A percentile compares a stretch with the other conserved stretches of the same genome.
These are phyloP conservation scores for Mycena haematopus DNA, from an alignment of 768 basidiomycete genomes.

Conservation along the genomic window DNA sequence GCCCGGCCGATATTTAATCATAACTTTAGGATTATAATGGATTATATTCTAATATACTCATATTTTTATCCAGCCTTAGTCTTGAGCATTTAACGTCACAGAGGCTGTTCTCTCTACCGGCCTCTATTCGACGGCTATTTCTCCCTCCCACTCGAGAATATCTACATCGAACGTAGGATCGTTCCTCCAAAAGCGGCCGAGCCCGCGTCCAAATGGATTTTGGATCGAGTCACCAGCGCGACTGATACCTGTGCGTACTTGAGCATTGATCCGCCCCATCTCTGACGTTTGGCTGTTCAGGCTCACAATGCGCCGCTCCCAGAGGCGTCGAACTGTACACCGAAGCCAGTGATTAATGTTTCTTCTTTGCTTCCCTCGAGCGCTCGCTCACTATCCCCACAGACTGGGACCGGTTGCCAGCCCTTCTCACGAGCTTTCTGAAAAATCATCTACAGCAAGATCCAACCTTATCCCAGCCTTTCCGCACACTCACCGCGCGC, in stretches of 20 bases:
- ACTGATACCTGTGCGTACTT: neutral
- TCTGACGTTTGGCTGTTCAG: conserved; percentile 1
- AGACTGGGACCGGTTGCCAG: conserved; percentile 12
- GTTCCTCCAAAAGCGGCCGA: conserved; percentile 16
- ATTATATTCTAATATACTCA: no score
- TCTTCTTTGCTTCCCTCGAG: neutral
- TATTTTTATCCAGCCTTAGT: no score
- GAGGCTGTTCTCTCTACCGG: conserved; percentile 6
- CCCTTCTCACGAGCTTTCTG: neutral
- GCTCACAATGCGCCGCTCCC: conserved; percentile 21
- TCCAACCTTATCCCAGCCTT: neutral
- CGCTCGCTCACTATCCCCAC: neutral
- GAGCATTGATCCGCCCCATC: neutral
- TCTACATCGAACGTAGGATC: conserved; percentile 1
- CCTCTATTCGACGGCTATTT: conserved; percentile 1
- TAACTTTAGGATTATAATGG: no score
- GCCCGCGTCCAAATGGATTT: neutral
- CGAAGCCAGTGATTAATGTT: conserved; percentile 14
- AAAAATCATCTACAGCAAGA: neutral
- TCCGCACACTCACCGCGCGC: neutral
- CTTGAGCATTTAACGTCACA: neutral
- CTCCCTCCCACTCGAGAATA: neutral
- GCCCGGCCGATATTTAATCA: no score
- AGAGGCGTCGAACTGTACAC: conserved; percentile 10
- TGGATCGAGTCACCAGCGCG: neutral